Conservation (phyloP, 1,284 basidiomycete genomes). For the Peniophora sp. region DNA sequence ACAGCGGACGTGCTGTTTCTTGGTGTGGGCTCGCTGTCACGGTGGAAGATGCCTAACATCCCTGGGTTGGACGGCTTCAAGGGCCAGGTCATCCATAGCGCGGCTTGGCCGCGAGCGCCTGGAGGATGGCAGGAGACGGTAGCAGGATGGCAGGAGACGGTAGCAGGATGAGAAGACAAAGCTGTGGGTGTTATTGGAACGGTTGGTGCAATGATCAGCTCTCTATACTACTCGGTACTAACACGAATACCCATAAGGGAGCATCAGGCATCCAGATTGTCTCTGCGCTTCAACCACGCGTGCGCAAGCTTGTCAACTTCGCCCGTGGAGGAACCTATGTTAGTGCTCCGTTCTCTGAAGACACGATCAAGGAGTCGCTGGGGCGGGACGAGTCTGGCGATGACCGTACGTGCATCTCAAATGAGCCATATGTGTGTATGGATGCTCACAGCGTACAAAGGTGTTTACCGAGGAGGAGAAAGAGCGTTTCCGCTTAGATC, state of each 20-base stretch:
- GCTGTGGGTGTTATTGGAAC: conserved; percentile 53
- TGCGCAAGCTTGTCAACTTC: conserved; percentile 44
- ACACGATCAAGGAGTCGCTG: conserved; percentile 29
- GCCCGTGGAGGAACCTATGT: conserved; percentile 60
- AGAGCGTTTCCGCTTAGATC: conserved; percentile 33
- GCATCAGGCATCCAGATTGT: conserved; percentile 62
- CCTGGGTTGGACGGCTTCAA: conserved; percentile 41
- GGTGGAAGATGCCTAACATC: conserved; percentile 56
- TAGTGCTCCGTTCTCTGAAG: conserved; percentile 36
- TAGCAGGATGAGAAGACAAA: conserved; percentile 47
- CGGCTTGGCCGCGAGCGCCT: conserved; percentile 42
- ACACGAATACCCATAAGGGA: conserved; percentile 30
- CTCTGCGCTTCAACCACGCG: conserved; percentile 46
- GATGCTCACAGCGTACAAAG: conserved; percentile 21
- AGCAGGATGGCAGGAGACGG: conserved; percentile 39
- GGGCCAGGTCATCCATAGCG: conserved; percentile 47
- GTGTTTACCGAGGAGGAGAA: conserved; percentile 48
- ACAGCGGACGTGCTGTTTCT: conserved; percentile 45
- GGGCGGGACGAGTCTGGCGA: conserved; percentile 23
- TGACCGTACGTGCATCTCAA: conserved; percentile 32
- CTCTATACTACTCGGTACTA: neutral
- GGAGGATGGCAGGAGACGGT: conserved; percentile 39
- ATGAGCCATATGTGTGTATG: no score
- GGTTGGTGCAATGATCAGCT: conserved; percentile 23
- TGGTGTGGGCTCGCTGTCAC: conserved; percentile 38